Evolutionary conservation across 2,329 filamentous ascomycete species (phyloP), one percentile per base, ranked within the genome.

Genomic region (Venturia oleaginea): DNA sequence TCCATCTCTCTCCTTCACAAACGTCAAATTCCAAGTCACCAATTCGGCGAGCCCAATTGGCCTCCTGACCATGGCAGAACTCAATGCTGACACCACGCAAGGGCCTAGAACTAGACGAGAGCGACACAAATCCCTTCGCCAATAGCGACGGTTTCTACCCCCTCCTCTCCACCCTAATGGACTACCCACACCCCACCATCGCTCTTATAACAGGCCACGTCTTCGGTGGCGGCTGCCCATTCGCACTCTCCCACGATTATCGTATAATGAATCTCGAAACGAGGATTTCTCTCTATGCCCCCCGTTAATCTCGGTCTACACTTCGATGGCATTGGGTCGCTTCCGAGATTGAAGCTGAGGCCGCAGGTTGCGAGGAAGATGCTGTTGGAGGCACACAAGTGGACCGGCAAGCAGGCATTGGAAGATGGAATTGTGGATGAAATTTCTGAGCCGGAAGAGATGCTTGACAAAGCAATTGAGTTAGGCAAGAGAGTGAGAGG

Each of bases 121-220:
- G 71, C 13, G 77, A 79, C 59, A 76, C 74, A 19, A 81, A 80
- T 67, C 79, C 81, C 32, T 81, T 79, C 64, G 84, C 79, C 73
- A 85, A 87, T 46, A 77, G 78, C 19, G 84, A 81, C 68, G 79
- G 77, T 32, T 87, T 86, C 64, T 82, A 80, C 13, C 84, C 85
- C 62, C 72, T 81, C 4, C 71, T 81, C 17, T 76, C 79, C 32
- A 79, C 79, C 0, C 68, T 76, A 74, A 71, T 82, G 68, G 79
- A 81, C 70, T 81, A 80, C 63, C 78, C 78, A 0, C 80, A 73
- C 65, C 79, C 80, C 6, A 82, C 79, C 1, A 76, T 81, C 34
- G 79, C 78, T 3, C 71, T 80, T 0, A 65, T 82, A 4, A 81
- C 79, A 0, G 79, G 79, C 3, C 79, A 81, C 66, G 80, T 78